Base-by-base conservation (phyloP, 805 yeast species). In the Osmozyma mogii region DNA sequence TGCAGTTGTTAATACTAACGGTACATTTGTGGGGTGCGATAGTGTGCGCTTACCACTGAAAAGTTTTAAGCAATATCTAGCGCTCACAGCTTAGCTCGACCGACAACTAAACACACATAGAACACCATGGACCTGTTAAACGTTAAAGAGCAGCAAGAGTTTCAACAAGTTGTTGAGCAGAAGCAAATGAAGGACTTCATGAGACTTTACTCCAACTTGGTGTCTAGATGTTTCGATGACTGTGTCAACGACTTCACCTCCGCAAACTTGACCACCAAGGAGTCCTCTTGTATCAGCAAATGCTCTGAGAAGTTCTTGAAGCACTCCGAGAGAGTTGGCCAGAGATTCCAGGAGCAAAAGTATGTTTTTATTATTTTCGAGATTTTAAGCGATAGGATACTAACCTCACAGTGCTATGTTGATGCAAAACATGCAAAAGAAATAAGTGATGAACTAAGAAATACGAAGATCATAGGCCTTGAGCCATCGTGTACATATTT, bases 161-260 rank as follows among this genome's bases (percentile, higher is more conserved):
- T 89, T 64, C 95, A 87, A 64, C 88, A 80, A 59, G 67, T 89
- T 41, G 95, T 89, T 42, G 98, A 89, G 66, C 88, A 83, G 57
- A 89, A 89, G 71, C 98, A 89, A 65, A 88, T 92, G 96, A 84
- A 83, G 62, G 98, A 89, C 60, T 92, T 89, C 79, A 89, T 92
- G 97, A 81, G 92, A 57, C 75, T 75, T 35, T 92, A 92, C 74
- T 87, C 97, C 42, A 81, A 82, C 56, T 73, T 92, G 49, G 97
- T 92, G 31, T 94, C 89, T 61, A 82, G 95, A 69, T 92, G 99
- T 69, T 92, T 92, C 69, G 75, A 76, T 37, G 97, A 92, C 65
- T 92, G 99, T 68, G 96, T 92, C 55, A 89, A 88, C 58, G 98
- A 92, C 60, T 89, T 92, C 76, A 92, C 99, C 35, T 85, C 97